Evolutionary conservation across 2,329 filamentous ascomycete genomes (phyloP), one percentile per base, ranked within the genome.

Genomic region (Aureobasidium leucospermi): DNA sequence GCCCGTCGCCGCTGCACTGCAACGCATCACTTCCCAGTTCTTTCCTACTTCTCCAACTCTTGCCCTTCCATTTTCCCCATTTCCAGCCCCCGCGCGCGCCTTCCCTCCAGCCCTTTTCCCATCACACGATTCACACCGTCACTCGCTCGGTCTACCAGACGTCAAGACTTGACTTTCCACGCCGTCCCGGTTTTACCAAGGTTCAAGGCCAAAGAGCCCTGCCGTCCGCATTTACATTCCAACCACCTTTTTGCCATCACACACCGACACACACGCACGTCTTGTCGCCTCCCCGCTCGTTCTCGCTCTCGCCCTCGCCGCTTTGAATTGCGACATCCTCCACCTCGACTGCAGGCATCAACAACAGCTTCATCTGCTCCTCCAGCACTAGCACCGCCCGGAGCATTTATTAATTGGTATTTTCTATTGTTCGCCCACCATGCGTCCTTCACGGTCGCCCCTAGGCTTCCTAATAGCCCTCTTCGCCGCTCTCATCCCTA

Each of bases 401-500:
- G 16, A 38, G 10, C 45, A 41, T 45, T 29, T 51, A 42, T 45
- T 49, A 47, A 51, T 47, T 32, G 43, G 38, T 46, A 49, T 38
- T 41, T 36, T 38, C 46, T 47, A 58, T 58, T 48, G 34, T 15
- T 43, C 42, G 55, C 55, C 52, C 45, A 58, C 16, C 32, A 64
- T 74, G 73, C 66, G 69, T 45, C 66, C 67, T 53, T 71, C 71
- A 61, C 62, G 63, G 59, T 67, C 60, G 49, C 53, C 70, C 28
- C 51, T 64, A 62, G 48, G 59, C 64, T 63, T 72, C 62, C 68
- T 74, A 61, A 67, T 69, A 45, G 71, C 70, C 59, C 53, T 65
- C 59, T 67, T 73, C 49, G 68, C 74, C 56, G 65, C 71, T 58
- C 65, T 69, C 62, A 57, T 69, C 59, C 70, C 82, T 55, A 74